Base-by-base conservation (phyloP, 2,329 filamentous ascomycete species). In the Bipolaris oryzae region DNA sequence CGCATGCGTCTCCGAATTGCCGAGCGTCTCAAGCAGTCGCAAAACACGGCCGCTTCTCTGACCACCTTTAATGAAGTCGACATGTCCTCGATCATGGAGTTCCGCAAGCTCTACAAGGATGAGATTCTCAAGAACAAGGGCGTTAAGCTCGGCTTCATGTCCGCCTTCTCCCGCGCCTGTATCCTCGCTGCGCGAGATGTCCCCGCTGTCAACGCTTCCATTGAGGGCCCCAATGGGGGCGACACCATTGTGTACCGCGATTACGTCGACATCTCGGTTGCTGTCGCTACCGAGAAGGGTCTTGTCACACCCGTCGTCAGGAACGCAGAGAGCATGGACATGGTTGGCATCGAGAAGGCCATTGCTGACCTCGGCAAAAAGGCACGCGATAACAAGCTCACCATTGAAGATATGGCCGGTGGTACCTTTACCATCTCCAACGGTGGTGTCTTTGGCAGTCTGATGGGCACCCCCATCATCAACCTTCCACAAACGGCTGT, bases 11-110 rank as follows among this genome's bases (percentile, higher is more conserved):
- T 98, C 60, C 89, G 95, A 61, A 99, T 98, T 68, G 92, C 95
- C 48, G 95, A 99, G 82, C 92, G 95, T 68, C 86, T 99, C 64
- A 99, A 99, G 87, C 95, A 99, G 78, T 98, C 95, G 18, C 95
- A 99, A 77, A 99, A 99, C 81, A 98, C 95, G 1, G 94, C 95
- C 48, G 95, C 95, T 42, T 96, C 95, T 3, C 84, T 99, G 50
- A 98, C 95, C 45, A 99, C 95, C 23, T 99, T 99, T 85, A 97
- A 99, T 78, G 94, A 98, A 79, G 95, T 99, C 60, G 95, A 99
- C 78, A 99, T 99, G 95, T 96, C 94, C 31, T 91, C 90, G 20
- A 83, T 99, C 47, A 96, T 98, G 89, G 92, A 97, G 62, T 94
- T 99, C 82, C 90, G 95, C 69, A 97, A 96, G 79, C 83, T 92